Evolutionary conservation across 2,329 filamentous ascomycete species (phyloP), one percentile per base, ranked within the genome.

Genomic region (Orbilia blumenaviensis): DNA sequence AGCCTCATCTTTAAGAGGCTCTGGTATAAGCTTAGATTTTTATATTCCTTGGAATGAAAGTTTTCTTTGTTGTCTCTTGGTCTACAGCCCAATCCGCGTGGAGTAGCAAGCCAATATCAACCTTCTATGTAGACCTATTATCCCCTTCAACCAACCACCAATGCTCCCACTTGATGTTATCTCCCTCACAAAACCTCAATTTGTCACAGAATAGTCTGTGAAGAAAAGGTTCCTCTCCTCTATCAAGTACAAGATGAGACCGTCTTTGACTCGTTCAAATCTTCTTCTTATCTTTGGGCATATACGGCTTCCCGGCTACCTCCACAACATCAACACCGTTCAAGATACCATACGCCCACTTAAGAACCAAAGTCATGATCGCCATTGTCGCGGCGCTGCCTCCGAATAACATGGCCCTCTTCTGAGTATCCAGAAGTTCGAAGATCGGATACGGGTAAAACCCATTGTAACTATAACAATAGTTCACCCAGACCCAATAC

Each of bases 371-470:
- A 0, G 92, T 94, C 78, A 89, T 92, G 2, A 85, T 82, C 1
- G 91, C 90, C 88, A 96, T 94, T 14, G 92, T 83, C 0, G 87
- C 80, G 0, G 92, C 93, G 44, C 91, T 91, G 16, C 88, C 84
- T 0, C 85, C 86, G 79, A 96, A 96, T 8, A 96, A 84, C 0
- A 87, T 83, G 7, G 89, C 84, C 18, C 94, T 87, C 80, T 93
- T 89, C 56, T 84, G 81, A 0, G 89, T 91, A 58, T 85, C 86
- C 44, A 96, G 84, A 48, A 91, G 81, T 7, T 86, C 89, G 78
- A 97, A 94, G 25, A 97, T 86, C 0, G 94, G 93, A 82, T 97
- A 97, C 0, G 93, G 93, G 79, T 96, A 96, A 38, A 36, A 76
- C 21, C 69, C 68, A 36, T 79, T 79, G 41, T 73, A 25, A 7